phyloP scores from a whole-genome alignment of 768 basidiomycete species.

The Trametes villosa region DNA sequence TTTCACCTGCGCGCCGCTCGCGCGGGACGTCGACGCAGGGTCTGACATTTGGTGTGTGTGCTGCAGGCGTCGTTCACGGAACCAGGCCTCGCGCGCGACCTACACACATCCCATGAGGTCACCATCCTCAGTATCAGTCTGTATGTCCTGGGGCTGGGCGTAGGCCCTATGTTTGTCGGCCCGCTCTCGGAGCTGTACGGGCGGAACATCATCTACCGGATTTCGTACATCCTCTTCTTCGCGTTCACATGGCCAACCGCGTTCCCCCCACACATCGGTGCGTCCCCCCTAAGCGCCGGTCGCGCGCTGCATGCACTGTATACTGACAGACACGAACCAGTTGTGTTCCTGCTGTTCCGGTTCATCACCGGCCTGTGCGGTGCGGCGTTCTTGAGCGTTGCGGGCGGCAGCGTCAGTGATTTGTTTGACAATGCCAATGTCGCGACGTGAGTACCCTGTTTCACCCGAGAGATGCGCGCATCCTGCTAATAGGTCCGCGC shows the following conservation, averaged over 20 bases:
- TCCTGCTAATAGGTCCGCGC: slow-evolving; percentile 12
- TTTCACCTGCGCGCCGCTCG: neutral
- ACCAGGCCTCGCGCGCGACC: slow-evolving; percentile 51
- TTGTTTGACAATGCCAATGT: slow-evolving; percentile 59
- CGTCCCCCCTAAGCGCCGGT: slow-evolving; percentile 24
- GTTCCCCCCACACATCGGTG: slow-evolving; percentile 70
- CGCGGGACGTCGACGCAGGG: neutral
- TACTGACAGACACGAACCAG: too few relatives aligned
- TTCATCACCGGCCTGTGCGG: slow-evolving; percentile 60
- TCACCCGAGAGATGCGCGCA: neutral
- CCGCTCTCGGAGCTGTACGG: slow-evolving; percentile 61
- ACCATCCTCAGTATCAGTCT: slow-evolving; percentile 52
- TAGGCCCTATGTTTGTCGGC: slow-evolving; percentile 37
- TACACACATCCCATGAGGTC: slow-evolving; percentile 59
- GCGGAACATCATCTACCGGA: slow-evolving; percentile 59
- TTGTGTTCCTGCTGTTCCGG: slow-evolving; percentile 65
- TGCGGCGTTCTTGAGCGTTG: slow-evolving; percentile 62
- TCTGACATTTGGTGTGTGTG: neutral
- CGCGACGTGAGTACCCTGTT: slow-evolving; percentile 51
- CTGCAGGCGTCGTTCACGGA: slow-evolving; percentile 66
- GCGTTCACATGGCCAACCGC: slow-evolving; percentile 72
- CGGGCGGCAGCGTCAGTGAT: slow-evolving; percentile 64
- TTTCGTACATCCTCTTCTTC: slow-evolving; percentile 65
- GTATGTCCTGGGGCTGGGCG: slow-evolving; percentile 46
- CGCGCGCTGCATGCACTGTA: slow-evolving; percentile 1